These are phyloP conservation scores for Phytophthora meadii DNA, from an alignment of 352 stramenopile genomes.

Conservation along the genomic window DNA sequence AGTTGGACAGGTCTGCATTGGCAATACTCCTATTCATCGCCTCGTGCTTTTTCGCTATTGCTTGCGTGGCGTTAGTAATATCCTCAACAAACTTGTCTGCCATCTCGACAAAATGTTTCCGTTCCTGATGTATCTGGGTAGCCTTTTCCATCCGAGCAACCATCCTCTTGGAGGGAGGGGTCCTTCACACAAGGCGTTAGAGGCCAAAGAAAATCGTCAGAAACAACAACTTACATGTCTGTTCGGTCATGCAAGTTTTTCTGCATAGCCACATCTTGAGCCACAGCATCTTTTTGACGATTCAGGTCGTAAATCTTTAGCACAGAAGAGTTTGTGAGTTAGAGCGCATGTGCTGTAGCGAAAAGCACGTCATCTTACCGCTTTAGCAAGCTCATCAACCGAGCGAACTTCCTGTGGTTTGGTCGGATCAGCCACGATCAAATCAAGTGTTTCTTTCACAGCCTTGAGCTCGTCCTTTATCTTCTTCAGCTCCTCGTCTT, in stretches of 20 bases:
- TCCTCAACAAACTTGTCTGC: not conserved
- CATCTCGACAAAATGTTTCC: not conserved
- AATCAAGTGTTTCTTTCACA: slow-evolving; percentile 14
- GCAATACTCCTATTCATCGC: slow-evolving; percentile 1
- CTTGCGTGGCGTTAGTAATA: too few relatives aligned
- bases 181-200: slow-evolving; percentile 5
- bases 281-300: not conserved
- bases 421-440: slow-evolving; percentile 22
- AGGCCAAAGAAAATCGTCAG: not conserved
- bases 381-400: slow-evolving; percentile 21
- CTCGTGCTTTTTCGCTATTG: not conserved
- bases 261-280: slow-evolving; percentile 13
- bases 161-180: slow-evolving; percentile 26
- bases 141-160: not conserved
- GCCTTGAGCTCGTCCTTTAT: slow-evolving; percentile 6
- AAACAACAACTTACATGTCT: slow-evolving; percentile 15
- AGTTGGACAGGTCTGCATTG: not conserved
- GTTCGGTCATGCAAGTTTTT: slow-evolving; percentile 2
- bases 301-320: slow-evolving; percentile 20
- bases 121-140: not conserved
- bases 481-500: slow-evolving; percentile 7
- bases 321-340: not conserved
- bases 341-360: not conserved
- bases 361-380: slow-evolving; percentile 16
- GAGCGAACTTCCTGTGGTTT: slow-evolving; percentile 18